Conservation (phyloP, 1,284 basidiomycete genomes). For the Ganoderma sinense region DNA sequence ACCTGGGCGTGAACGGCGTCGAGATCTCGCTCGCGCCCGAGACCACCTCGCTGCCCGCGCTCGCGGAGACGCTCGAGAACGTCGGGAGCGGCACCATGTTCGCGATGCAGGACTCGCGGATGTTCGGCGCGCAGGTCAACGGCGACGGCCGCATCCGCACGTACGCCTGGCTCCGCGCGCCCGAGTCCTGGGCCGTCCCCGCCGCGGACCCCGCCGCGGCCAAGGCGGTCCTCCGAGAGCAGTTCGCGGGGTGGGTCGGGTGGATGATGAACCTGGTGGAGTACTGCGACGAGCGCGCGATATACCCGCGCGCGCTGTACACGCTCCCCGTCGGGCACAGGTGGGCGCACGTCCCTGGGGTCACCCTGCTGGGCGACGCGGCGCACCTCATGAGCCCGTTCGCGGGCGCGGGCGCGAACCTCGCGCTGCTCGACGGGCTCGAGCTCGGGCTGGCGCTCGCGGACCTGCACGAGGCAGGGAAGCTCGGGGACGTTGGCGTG, state of each 20-base stretch:
- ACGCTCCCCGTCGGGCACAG: conserved; percentile 14
- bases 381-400: conserved; percentile 57
- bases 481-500: not conserved
- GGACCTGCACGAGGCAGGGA: not conserved
- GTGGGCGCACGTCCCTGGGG: conserved; percentile 13
- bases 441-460: conserved; percentile 33
- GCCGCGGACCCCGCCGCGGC: conserved; percentile 13
- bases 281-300: conserved; percentile 9
- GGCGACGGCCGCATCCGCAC: conserved; percentile 19
- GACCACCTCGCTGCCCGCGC: conserved; percentile 1
- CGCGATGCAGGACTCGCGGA: conserved; percentile 8
- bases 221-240: conserved; percentile 5
- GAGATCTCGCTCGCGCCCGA: conserved; percentile 18
- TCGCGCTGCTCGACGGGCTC: conserved; percentile 38
- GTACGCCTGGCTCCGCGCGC: conserved; percentile 14
- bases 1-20: conserved; percentile 13
- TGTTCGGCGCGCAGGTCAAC: conserved; percentile 9
- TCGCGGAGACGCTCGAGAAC: conserved; percentile 12
- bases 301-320: conserved; percentile 13
- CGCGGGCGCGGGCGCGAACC: conserved; percentile 54
- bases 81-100: conserved; percentile 16
- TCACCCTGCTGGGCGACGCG: conserved; percentile 49
- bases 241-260: conserved; percentile 14
- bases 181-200: conserved; percentile 16
- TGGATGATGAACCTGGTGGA: conserved; percentile 15